Percentiles rank a stretch among this genome's conserved stretches.
Conservation (phyloP, 2,329 filamentous ascomycete genomes). For the Hymenoscyphus fructigenus region DNA sequence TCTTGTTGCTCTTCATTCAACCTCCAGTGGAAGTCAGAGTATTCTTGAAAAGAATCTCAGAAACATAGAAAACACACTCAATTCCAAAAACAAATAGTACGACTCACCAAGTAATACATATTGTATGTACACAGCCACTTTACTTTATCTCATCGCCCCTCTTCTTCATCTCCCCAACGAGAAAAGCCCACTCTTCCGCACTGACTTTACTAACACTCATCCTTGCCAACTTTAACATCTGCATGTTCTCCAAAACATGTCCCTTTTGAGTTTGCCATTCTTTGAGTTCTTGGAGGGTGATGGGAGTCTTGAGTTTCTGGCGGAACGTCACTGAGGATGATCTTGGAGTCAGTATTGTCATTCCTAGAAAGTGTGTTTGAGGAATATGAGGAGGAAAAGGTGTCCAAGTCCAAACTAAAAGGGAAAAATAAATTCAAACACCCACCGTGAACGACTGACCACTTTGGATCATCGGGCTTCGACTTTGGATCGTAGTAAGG, state of each 20-base stretch:
- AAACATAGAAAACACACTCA: not conserved
- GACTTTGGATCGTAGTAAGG: constrained; percentile 85
- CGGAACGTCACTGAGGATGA: constrained; percentile 66
- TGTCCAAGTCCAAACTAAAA: too few species aligned
- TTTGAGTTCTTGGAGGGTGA: constrained; percentile 72
- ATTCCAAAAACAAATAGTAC: not conserved
- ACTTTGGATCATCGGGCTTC: constrained; percentile 67
- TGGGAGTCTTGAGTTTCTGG: constrained; percentile 71
- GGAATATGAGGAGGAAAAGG: too few species aligned
- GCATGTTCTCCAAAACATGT: constrained; percentile 67
- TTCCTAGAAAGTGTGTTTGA: too few species aligned
- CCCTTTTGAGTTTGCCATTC: constrained; percentile 55
- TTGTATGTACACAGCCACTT: not conserved
- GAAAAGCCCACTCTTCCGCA: constrained; percentile 62
- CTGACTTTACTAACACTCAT: constrained; percentile 76
- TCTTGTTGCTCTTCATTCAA: not conserved
- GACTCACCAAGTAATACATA: not conserved
- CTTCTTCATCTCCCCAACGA: constrained; percentile 48
- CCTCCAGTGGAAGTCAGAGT: too few species aligned
- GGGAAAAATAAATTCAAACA: too few species aligned
- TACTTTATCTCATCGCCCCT: constrained; percentile 26
- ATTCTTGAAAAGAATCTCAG: not conserved
- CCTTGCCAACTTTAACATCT: constrained; percentile 78
- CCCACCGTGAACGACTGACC: constrained; percentile 73
- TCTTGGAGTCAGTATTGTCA: too few species aligned